Conservation (phyloP, 2,329 filamentous ascomycete genomes). For the Aspergillus udagawae region DNA sequence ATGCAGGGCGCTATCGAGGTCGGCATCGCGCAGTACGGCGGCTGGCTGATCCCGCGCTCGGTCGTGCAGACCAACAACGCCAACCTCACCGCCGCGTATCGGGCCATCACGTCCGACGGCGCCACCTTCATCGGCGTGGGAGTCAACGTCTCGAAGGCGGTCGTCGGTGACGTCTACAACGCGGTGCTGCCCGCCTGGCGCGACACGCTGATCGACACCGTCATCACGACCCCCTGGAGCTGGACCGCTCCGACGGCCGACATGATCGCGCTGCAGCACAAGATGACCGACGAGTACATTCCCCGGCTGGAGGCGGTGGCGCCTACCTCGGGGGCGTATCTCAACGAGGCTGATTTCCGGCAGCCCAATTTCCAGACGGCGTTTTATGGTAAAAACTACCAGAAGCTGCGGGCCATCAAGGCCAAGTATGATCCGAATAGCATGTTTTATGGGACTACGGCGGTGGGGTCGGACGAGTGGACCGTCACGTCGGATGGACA, state of each 20-base stretch:
- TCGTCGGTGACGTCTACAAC: conserved; percentile 40
- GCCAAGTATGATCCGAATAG: conserved; percentile 39
- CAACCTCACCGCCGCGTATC: conserved; percentile 28
- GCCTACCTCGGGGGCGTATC: conserved; percentile 37
- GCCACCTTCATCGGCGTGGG: conserved; percentile 35
- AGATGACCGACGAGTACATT: conserved; percentile 39
- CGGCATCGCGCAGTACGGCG: conserved; percentile 36
- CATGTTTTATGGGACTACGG: conserved; percentile 41
- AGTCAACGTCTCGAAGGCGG: conserved; percentile 35
- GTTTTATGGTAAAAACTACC: conserved; percentile 44
- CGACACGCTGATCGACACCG: conserved; percentile 38
- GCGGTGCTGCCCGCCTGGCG: conserved; percentile 42
- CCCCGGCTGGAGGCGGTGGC: conserved; percentile 34
- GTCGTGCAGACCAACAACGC: conserved; percentile 30
- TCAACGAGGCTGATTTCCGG: conserved; percentile 42
- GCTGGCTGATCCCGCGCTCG: conserved; percentile 33
- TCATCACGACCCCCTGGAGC: conserved; percentile 36
- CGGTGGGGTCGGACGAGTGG: conserved; percentile 52
- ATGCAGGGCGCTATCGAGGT: conserved; percentile 31
- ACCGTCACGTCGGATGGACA: conserved; percentile 32
- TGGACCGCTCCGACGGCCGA: conserved; percentile 27
- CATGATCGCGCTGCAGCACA: conserved; percentile 32
- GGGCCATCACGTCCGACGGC: conserved; percentile 32
- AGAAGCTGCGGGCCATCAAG: conserved; percentile 35
- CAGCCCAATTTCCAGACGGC: conserved; percentile 39